phyloP scores from a whole-genome alignment of 345 rosid species.

The Alliaria petiolata region DNA sequence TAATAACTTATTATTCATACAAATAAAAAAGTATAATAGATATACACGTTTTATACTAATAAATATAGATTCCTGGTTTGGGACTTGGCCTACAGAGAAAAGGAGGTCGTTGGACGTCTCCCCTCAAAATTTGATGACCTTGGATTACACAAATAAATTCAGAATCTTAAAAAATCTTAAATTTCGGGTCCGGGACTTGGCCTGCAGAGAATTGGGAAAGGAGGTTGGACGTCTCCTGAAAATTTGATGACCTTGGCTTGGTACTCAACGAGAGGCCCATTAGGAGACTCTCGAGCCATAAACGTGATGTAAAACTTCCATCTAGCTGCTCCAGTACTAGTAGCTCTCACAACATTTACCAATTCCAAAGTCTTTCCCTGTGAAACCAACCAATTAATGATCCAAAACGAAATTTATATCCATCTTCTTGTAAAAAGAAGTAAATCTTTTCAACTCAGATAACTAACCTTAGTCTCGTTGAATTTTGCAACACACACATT shows the following conservation, averaged over 20 bases:
- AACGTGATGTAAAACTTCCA: neutral
- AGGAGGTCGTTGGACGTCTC: too few species aligned
- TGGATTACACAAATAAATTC: too few species aligned
- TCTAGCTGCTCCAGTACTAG: neutral
- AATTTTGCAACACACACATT: neutral
- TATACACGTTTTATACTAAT: too few species aligned
- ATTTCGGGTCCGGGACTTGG: neutral
- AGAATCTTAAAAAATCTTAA: too few species aligned
- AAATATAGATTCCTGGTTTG: too few species aligned
- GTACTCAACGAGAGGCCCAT: constrained; percentile 1
- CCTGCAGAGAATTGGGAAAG: neutral
- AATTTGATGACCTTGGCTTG: neutral
- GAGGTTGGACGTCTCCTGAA: neutral
- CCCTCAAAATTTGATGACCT: too few species aligned
- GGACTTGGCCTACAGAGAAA: too few species aligned
- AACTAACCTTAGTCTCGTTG: neutral
- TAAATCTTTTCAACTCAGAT: neutral
- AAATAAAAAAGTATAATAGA: too few species aligned
- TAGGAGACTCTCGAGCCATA: neutral
- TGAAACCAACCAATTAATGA: neutral
- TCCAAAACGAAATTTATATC: neutral
- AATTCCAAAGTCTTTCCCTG: neutral
- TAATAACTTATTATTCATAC: too few species aligned
- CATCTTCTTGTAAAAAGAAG: neutral
- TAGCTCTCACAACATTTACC: neutral